phyloP scores from a whole-genome alignment of 1,139 yeast genomes.

The Diutina mesorugosa region DNA sequence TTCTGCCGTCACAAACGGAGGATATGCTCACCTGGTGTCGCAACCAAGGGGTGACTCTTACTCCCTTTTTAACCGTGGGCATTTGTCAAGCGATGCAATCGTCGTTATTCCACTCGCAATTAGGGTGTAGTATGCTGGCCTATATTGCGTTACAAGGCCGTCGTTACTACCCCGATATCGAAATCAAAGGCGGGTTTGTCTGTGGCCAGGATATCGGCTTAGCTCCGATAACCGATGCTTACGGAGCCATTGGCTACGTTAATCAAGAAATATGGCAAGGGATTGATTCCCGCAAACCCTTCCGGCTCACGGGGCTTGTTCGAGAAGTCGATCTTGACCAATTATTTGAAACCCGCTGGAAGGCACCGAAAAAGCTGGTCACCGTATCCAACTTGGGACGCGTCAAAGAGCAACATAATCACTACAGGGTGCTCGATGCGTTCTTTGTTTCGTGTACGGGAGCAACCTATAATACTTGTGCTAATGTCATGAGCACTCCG shows the following conservation, averaged over 20 bases:
- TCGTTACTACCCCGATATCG: background rate
- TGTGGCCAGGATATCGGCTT: background rate
- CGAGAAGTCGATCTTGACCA: background rate
- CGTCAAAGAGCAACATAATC: background rate
- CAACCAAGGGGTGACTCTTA: background rate
- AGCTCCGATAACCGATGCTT: background rate
- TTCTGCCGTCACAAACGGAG: background rate
- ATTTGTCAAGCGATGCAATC: background rate
- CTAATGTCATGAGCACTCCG: background rate
- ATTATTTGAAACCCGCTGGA: background rate
- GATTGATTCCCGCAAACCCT: background rate
- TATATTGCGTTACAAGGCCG: background rate
- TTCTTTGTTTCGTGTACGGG: conserved; percentile 1
- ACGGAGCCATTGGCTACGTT: background rate
- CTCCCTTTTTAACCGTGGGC: background rate
- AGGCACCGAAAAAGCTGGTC: background rate
- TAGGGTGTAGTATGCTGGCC: background rate
- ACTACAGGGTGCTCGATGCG: background rate
- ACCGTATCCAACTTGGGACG: background rate
- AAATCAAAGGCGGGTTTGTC: background rate
- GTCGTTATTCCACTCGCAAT: background rate
- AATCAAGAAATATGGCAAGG: background rate
- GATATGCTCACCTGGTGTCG: background rate
- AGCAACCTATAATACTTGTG: background rate
- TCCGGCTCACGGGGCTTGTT: background rate